These are phyloP conservation scores for Naganishia sp. DNA, from an alignment of 1,284 basidiomycete species.

Conservation along the genomic window DNA sequence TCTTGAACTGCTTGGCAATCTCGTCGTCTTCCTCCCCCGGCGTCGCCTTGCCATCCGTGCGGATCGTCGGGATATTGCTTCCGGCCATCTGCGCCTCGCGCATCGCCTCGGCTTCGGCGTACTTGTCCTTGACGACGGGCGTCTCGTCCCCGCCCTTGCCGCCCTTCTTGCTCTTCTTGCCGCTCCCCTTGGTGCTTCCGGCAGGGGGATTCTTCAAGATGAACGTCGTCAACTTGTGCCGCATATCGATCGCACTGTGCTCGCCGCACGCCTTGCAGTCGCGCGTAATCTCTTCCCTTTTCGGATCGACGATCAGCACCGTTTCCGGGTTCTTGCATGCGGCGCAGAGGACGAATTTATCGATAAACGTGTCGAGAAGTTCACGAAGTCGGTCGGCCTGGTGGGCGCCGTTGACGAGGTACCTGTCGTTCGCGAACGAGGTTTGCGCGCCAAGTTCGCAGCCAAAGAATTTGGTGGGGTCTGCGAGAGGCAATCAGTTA, in stretches of 20 bases:
- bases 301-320: slow-evolving; percentile 81
- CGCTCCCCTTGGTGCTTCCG: slow-evolving; percentile 68
- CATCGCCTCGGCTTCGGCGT: slow-evolving; percentile 40
- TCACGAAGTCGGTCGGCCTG: slow-evolving; percentile 89
- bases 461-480: slow-evolving; percentile 99
- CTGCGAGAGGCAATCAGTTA: slow-evolving; percentile 49
- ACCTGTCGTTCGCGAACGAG: slow-evolving; percentile 91
- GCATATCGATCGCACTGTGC: slow-evolving; percentile 89
- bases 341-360: slow-evolving; percentile 96
- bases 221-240: slow-evolving; percentile 94
- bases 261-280: slow-evolving; percentile 99
- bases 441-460: slow-evolving; percentile 98
- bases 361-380: slow-evolving; percentile 94
- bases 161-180: slow-evolving; percentile 59
- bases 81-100: slow-evolving; percentile 35
- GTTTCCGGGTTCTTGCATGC: slow-evolving; percentile 99
- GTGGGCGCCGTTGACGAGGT: slow-evolving; percentile 98
- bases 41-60: slow-evolving; percentile 22
- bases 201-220: slow-evolving; percentile 95
- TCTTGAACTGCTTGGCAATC: slow-evolving; percentile 35
- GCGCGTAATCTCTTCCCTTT: slow-evolving; percentile 83
- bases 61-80: slow-evolving; percentile 30
- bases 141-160: slow-evolving; percentile 49
- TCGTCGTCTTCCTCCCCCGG: slow-evolving; percentile 38
- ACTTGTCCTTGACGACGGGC: slow-evolving; percentile 47